Percentiles rank a stretch among this genome's conserved stretches.
These are phyloP conservation scores for Penicillium silybi DNA, from an alignment of 495 filamentous ascomycete species.

Conservation along the genomic window DNA sequence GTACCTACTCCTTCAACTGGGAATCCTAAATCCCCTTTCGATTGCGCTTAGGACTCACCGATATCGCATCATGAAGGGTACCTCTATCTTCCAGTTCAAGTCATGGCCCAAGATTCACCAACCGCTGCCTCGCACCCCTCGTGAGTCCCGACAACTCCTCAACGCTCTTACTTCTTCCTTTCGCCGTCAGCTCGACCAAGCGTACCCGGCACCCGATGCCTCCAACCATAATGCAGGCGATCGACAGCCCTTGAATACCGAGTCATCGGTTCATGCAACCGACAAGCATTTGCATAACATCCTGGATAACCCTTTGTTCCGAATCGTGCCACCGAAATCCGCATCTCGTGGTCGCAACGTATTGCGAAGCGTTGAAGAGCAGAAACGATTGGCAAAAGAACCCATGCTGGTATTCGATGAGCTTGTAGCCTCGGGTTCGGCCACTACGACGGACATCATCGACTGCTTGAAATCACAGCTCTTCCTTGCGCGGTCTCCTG, in stretches of 20 bases:
- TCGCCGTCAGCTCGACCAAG: conserved; percentile 63
- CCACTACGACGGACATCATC: conserved; percentile 15
- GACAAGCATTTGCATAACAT: conserved; percentile 60
- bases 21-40: background rate
- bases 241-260: conserved; percentile 20
- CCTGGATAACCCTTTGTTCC: conserved; percentile 64
- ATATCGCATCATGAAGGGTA: conserved; percentile 41
- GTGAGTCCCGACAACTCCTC: conserved; percentile 65
- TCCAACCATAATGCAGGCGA: conserved; percentile 13
- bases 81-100: conserved; percentile 38
- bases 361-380: conserved; percentile 4
- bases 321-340: conserved; percentile 28
- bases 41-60: conserved; percentile 12
- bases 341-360: conserved; percentile 8
- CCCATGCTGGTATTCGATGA: conserved; percentile 43
- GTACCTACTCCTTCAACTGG: background rate
- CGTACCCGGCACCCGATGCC: conserved; percentile 47
- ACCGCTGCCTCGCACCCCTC: conserved; percentile 60
- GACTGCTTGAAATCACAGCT: conserved; percentile 36
- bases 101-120: conserved; percentile 62
- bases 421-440: conserved; percentile 34
- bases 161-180: conserved; percentile 72
- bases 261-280: conserved; percentile 36
- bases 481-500: conserved; percentile 20
- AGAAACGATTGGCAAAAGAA: conserved; percentile 23